Conservation (phyloP, 2,329 filamentous ascomycete genomes). For the Cercospora zeina region DNA sequence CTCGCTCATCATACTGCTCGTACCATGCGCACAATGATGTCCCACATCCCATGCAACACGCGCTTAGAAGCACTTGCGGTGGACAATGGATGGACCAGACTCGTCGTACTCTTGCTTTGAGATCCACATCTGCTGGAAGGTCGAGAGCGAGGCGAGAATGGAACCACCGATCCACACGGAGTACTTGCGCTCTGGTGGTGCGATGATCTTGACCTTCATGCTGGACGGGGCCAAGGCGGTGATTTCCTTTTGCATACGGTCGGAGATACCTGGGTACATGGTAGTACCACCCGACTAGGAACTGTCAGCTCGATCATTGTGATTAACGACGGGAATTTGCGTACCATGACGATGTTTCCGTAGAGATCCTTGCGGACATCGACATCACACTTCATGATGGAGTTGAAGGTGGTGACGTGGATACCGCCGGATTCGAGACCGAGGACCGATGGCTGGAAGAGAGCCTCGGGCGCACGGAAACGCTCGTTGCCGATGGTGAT, state of each 20-base stretch:
- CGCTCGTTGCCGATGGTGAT: constrained; percentile 99
- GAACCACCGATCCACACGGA: constrained; percentile 99
- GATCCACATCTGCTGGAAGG: constrained; percentile 99
- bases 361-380: constrained; percentile 99
- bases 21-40: constrained; percentile 29
- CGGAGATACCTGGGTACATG: constrained; percentile 99
- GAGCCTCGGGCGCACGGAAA: constrained; percentile 98
- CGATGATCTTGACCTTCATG: constrained; percentile 99
- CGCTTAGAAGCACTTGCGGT: constrained; percentile 99
- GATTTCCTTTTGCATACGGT: constrained; percentile 99
- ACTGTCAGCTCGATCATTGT: constrained; percentile 40
- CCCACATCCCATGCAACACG: constrained; percentile 23
- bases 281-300: constrained; percentile 96
- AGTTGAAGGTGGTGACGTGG: constrained; percentile 99
- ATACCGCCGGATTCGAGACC: constrained; percentile 99
- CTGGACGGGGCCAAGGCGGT: constrained; percentile 97
- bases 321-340: constrained; percentile 42
- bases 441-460: constrained; percentile 98
- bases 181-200: constrained; percentile 99
- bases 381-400: constrained; percentile 99
- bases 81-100: constrained; percentile 97
- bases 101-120: constrained; percentile 99
- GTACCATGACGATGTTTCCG: constrained; percentile 99
- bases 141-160: constrained; percentile 97
- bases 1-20: constrained; percentile 22